A percentile compares a stretch with the other conserved stretches of the same genome.
These are phyloP conservation scores for Boletus albobrunnescens DNA, from an alignment of 1,284 basidiomycete species.

Conservation along the genomic window DNA sequence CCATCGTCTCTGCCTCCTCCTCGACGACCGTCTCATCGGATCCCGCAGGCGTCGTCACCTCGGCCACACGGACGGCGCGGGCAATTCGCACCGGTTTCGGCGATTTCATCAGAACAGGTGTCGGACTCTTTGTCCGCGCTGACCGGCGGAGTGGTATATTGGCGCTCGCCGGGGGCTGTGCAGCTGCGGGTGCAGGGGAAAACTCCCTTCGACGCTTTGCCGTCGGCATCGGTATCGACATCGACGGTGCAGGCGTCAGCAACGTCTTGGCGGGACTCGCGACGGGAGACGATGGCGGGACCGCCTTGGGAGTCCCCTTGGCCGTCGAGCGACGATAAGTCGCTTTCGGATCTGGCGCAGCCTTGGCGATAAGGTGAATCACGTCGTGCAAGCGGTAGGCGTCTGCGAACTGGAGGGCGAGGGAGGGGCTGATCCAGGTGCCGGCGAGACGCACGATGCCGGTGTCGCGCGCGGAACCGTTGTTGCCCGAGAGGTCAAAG, in stretches of 20 bases:
- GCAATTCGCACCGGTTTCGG: slow-evolving; percentile 38
- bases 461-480: slow-evolving; percentile 67
- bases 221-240: slow-evolving; percentile 30
- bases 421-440: slow-evolving; percentile 76
- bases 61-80: slow-evolving; percentile 39
- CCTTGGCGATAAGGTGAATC: slow-evolving; percentile 65
- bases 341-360: slow-evolving; percentile 72
- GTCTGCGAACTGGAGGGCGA: slow-evolving; percentile 70
- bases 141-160: slow-evolving; percentile 44
- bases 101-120: slow-evolving; percentile 29
- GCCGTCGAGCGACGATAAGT: slow-evolving; percentile 65
- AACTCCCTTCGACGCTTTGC: slow-evolving; percentile 65
- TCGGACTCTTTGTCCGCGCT: slow-evolving; percentile 53
- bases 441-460: slow-evolving; percentile 77
- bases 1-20: slow-evolving; percentile 45
- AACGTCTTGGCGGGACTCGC: slow-evolving; percentile 18
- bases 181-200: slow-evolving; percentile 39
- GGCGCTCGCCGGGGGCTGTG: slow-evolving; percentile 23
- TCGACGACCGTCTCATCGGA: slow-evolving; percentile 62
- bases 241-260: slow-evolving; percentile 32
- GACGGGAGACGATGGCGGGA: slow-evolving; percentile 24
- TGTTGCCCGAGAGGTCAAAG: slow-evolving; percentile 78
- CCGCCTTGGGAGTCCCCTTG: slow-evolving; percentile 38
- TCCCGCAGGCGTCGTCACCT: slow-evolving; percentile 45
- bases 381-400: slow-evolving; percentile 59